A percentile compares a stretch with the other conserved stretches of the same genome.
phyloP scores from a whole-genome alignment of 768 basidiomycete genomes.

The Boletellus emodensis region DNA sequence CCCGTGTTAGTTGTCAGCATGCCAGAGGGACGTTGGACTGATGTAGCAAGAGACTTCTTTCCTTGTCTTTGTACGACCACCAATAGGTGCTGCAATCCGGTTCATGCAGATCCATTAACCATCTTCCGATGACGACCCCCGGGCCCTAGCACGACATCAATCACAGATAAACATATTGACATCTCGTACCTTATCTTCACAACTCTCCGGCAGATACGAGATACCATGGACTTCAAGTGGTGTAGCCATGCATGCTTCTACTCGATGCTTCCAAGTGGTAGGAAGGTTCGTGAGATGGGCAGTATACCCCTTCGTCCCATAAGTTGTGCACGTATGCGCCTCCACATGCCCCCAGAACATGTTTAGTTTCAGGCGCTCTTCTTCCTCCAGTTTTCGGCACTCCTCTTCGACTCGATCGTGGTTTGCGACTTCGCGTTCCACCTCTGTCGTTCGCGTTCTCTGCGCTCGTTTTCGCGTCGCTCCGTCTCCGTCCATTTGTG shows the following conservation, averaged over 20 bases:
- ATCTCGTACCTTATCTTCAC: constrained; percentile 20
- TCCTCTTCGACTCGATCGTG: no score
- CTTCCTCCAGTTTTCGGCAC: constrained; percentile 12
- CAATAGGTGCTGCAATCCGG: constrained; percentile 26
- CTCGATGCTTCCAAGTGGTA: constrained; percentile 13
- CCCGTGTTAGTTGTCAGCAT: constrained; percentile 11
- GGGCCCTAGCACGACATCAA: constrained; percentile 12
- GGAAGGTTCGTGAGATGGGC: constrained; percentile 29
- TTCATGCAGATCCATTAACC: constrained; percentile 25
- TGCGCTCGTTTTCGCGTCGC: no score
- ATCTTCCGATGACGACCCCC: constrained; percentile 22
- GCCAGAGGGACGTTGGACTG: not conserved
- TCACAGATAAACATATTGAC: not conserved
- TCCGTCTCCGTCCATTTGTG: no score
- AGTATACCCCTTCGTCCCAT: constrained; percentile 26
- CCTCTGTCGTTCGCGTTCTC: no score
- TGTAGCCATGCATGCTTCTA: constrained; percentile 26
- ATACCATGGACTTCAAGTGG: constrained; percentile 22
- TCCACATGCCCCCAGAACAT: constrained; percentile 23
- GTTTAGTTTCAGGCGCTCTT: constrained; percentile 25
- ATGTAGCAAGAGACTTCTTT: not conserved
- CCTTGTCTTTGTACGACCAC: constrained; percentile 30
- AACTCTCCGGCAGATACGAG: constrained; percentile 14
- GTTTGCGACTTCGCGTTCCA: no score
- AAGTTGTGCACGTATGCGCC: constrained; percentile 23